Conservation (phyloP, 2,329 filamentous ascomycete genomes). For the Keithomyces neogunnii region DNA sequence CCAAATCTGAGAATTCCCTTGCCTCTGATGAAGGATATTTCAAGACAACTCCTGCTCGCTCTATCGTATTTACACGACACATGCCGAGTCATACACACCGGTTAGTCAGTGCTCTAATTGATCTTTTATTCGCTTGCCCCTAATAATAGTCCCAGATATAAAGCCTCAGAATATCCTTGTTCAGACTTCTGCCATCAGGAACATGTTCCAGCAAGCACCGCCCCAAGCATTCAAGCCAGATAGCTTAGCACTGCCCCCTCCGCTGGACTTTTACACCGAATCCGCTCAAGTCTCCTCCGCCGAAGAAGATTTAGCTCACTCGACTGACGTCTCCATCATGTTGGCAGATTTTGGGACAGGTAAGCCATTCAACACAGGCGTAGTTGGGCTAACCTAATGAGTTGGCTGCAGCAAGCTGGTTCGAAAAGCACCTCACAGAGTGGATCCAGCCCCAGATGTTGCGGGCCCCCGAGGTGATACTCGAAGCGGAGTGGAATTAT, state of each 20-base stretch:
- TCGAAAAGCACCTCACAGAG: constrained; percentile 15
- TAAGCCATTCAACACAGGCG: constrained; percentile 1
- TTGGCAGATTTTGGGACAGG: constrained; percentile 15
- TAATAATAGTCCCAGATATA: constrained; percentile 11
- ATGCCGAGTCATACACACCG: constrained; percentile 15
- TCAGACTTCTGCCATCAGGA: constrained; percentile 11
- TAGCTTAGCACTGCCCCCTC: not conserved
- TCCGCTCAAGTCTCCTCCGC: constrained; percentile 8
- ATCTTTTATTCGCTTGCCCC: not conserved
- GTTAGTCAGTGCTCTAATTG: constrained; percentile 3
- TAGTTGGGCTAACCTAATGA: not conserved
- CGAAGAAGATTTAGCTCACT: constrained; percentile 8
- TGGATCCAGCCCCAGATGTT: constrained; percentile 18
- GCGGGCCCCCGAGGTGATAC: constrained; percentile 17
- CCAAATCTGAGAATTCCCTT: constrained; percentile 8
- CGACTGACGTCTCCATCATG: not conserved
- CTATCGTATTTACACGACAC: constrained; percentile 13
- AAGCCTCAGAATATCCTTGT: constrained; percentile 18
- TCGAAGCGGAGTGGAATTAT: constrained; percentile 16
- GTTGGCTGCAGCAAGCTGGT: constrained; percentile 13
- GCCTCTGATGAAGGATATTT: constrained; percentile 10
- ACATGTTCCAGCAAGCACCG: constrained; percentile 13
- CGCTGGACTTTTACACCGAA: not conserved
- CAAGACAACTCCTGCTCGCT: constrained; percentile 12
- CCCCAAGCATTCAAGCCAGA: not conserved